Evolutionary conservation across 2,329 filamentous ascomycete species (phyloP).

Genomic region (Epichloe hybrida): DNA sequence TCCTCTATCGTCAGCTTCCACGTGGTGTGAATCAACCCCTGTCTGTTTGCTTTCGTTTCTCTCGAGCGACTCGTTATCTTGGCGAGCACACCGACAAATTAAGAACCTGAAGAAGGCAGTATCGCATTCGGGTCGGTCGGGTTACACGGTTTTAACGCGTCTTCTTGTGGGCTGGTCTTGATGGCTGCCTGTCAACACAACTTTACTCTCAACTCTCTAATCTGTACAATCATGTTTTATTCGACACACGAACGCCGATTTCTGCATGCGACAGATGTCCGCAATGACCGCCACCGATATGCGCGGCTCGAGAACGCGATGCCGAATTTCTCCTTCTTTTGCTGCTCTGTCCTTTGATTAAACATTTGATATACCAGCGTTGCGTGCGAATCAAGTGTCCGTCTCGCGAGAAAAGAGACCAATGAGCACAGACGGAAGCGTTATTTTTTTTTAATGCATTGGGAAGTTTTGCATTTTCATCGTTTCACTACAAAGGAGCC

Average conservation of each 20-base stretch:
- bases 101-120: constrained; percentile 22
- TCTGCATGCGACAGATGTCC: constrained; percentile 14
- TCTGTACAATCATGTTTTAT: constrained; percentile 37
- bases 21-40: constrained; percentile 22
- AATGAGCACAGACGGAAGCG: constrained; percentile 29
- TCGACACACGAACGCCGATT: constrained; percentile 26
- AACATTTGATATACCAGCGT: constrained; percentile 9
- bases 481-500: constrained; percentile 5
- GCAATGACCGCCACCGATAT: constrained; percentile 10
- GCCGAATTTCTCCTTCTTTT: constrained; percentile 22
- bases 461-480: constrained; percentile 11
- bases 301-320: constrained; percentile 29
- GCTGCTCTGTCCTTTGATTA: constrained; percentile 17
- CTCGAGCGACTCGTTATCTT: constrained; percentile 31
- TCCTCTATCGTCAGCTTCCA: constrained; percentile 21
- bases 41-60: constrained; percentile 8
- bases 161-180: constrained; percentile 11
- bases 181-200: constrained; percentile 13
- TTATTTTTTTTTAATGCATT: constrained; percentile 12
- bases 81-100: constrained; percentile 30
- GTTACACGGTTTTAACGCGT: background rate
- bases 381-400: constrained; percentile 14
- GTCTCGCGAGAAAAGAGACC: constrained; percentile 21
- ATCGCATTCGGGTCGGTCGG: constrained; percentile 15
- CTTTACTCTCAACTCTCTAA: constrained; percentile 11